Conservation (phyloP, 2,329 filamentous ascomycete genomes). For the Acephala macrosclerotiorum region DNA sequence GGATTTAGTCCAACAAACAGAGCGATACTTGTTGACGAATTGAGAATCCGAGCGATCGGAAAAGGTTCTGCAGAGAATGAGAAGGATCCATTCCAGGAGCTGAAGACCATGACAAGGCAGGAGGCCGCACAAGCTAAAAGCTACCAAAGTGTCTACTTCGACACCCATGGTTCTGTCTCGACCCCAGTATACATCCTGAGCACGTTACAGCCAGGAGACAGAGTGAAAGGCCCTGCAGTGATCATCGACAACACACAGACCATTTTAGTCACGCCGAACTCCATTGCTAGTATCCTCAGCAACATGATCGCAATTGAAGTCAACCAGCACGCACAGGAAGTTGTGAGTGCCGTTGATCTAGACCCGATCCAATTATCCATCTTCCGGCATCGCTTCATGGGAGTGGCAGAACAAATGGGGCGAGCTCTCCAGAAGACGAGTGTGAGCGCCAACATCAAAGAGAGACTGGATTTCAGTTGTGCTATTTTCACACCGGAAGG, state of each 20-base stretch:
- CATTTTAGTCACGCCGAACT: slow-evolving; percentile 82
- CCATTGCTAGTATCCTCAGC: slow-evolving; percentile 69
- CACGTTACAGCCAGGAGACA: neutral
- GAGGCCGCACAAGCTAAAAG: neutral
- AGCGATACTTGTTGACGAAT: slow-evolving; percentile 7
- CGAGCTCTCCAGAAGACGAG: slow-evolving; percentile 78
- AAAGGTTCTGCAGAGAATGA: neutral
- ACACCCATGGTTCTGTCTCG: neutral
- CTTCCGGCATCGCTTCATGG: slow-evolving; percentile 83
- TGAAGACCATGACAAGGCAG: neutral
- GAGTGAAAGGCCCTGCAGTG: slow-evolving; percentile 73
- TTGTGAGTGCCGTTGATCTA: neutral
- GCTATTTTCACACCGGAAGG: slow-evolving; percentile 78
- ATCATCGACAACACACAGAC: slow-evolving; percentile 88
- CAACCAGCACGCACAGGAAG: neutral
- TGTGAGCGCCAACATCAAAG: slow-evolving; percentile 80
- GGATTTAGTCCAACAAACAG: slow-evolving; percentile 7
- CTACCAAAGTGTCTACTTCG: neutral
- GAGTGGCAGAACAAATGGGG: slow-evolving; percentile 85
- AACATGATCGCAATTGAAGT: slow-evolving; percentile 85
- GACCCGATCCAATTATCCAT: slow-evolving; percentile 80
- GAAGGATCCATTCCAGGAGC: neutral
- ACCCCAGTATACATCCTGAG: neutral
- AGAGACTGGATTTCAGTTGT: slow-evolving; percentile 81
- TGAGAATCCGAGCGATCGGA: slow-evolving; percentile 30